These are phyloP conservation scores for Xerocomus amazonicus DNA, from an alignment of 1,284 basidiomycete genomes.

Conservation along the genomic window DNA sequence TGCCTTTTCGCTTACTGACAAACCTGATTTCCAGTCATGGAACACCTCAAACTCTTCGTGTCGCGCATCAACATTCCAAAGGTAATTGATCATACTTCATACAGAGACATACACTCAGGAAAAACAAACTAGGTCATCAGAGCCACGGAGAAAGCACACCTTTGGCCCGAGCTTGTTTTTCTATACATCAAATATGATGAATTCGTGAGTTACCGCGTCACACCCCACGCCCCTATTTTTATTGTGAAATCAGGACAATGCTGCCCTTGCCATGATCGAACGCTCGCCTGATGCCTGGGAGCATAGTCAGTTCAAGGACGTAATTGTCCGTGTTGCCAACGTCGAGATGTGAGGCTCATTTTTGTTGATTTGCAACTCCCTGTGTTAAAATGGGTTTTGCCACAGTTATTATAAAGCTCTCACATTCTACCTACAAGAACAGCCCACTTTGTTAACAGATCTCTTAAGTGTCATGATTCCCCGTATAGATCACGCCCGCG, in stretches of 20 bases:
- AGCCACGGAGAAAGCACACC: constrained; percentile 92
- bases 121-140: constrained; percentile 71
- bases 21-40: constrained; percentile 74
- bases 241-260: constrained; percentile 69
- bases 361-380: neutral
- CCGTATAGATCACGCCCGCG: constrained; percentile 91
- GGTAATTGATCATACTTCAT: constrained; percentile 23
- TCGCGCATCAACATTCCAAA: constrained; percentile 95
- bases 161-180: constrained; percentile 99
- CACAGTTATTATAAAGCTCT: constrained; percentile 83
- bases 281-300: constrained; percentile 97
- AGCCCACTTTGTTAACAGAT: constrained; percentile 91
- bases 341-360: constrained; percentile 79
- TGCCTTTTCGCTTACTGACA: constrained; percentile 1
- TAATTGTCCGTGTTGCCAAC: constrained; percentile 93
- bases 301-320: constrained; percentile 98
- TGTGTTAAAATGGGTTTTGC: constrained; percentile 2
- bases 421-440: constrained; percentile 89
- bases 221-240: constrained; percentile 1
- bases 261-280: constrained; percentile 97
- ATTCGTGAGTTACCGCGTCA: constrained; percentile 54
- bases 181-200: constrained; percentile 98
- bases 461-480: constrained; percentile 89
- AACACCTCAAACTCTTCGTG: constrained; percentile 97
- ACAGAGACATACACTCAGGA: constrained; percentile 4